phyloP scores from a whole-genome alignment of 2,329 filamentous ascomycete genomes.

The Exophiala aquamarina region DNA sequence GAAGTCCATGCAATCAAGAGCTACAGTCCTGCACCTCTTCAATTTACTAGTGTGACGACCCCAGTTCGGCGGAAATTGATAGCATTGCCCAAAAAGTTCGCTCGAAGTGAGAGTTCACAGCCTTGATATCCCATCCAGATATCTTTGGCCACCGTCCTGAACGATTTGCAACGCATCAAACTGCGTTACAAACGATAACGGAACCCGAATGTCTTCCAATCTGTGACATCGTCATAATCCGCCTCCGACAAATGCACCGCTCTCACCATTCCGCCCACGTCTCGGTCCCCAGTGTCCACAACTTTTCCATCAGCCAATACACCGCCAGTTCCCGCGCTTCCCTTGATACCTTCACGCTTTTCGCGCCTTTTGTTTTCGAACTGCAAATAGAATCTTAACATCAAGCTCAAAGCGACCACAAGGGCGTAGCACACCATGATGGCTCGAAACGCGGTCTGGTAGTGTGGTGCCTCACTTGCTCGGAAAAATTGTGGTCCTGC shows the following conservation, averaged over 20 bases:
- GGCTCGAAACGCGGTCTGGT: constrained; percentile 54
- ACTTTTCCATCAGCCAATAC: constrained; percentile 31
- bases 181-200: constrained; percentile 52
- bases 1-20: too few relatives aligned
- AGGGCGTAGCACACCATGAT: constrained; percentile 60
- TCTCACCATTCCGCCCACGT: background rate
- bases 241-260: constrained; percentile 41
- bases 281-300: constrained; percentile 11
- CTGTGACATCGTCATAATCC: constrained; percentile 59
- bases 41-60: too few relatives aligned
- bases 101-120: too few relatives aligned
- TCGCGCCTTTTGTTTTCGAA: constrained; percentile 44
- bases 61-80: too few relatives aligned
- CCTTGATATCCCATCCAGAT: too few relatives aligned
- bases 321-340: constrained; percentile 33
- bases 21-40: too few relatives aligned
- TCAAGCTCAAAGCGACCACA: constrained; percentile 40
- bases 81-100: too few relatives aligned
- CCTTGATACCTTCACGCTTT: constrained; percentile 46
- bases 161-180: background rate
- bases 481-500: constrained; percentile 58
- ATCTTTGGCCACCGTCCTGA: background rate
- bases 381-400: constrained; percentile 41
- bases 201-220: constrained; percentile 61
- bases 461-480: constrained; percentile 50